Evolutionary conservation across 495 filamentous ascomycete genomes (phyloP).

Genomic region (Penicillium manginii): DNA sequence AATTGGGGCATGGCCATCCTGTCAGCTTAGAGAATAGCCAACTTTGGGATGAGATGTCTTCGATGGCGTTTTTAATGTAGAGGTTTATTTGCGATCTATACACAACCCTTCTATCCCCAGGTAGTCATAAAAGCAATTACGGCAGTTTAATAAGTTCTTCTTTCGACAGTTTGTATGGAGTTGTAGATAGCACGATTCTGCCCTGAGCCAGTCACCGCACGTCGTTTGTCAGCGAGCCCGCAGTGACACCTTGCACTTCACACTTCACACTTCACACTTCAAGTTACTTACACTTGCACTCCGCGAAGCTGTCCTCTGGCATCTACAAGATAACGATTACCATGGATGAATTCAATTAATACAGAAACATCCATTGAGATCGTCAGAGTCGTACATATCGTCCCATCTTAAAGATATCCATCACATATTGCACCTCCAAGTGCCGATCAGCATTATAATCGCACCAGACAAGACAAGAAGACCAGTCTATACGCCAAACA

Average conservation of each 20-base stretch:
- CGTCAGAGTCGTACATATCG: not conserved
- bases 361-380: not conserved
- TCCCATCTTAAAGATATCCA: not conserved
- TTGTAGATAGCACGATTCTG: not conserved
- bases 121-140: conserved; percentile 28
- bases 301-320: no score
- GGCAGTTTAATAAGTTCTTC: conserved; percentile 11
- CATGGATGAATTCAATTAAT: not conserved
- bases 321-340: not conserved
- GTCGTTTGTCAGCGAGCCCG: conserved; percentile 29
- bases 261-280: no score
- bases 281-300: no score
- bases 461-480: not conserved
- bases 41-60: conserved; percentile 45
- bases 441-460: not conserved
- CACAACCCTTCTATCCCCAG: conserved; percentile 24
- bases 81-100: conserved; percentile 37
- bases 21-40: conserved; percentile 47
- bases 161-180: not conserved
- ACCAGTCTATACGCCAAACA: not conserved
- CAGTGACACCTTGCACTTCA: not conserved
- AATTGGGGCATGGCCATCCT: conserved; percentile 30
- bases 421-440: not conserved
- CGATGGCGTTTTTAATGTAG: conserved; percentile 50
- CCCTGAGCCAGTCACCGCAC: conserved; percentile 13